Evolutionary conservation across 345 rosid genomes (phyloP).

Genomic region (Eucalyptus curtisii): DNA sequence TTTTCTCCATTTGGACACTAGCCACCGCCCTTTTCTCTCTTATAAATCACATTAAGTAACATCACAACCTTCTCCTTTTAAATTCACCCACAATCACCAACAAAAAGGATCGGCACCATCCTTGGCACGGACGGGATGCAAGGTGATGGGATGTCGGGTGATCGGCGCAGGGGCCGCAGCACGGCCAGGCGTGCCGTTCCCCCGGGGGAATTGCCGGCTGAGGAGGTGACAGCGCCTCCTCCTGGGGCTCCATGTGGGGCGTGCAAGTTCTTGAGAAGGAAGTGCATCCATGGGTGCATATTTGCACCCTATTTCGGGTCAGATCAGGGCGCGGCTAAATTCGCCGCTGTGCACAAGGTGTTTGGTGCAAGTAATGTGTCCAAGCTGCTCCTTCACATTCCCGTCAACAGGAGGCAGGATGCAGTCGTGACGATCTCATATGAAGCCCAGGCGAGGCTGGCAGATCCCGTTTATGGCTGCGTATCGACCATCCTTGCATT

Average conservation of each 20-base stretch:
- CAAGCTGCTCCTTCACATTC: conserved; percentile 73
- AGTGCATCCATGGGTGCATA: conserved; percentile 84
- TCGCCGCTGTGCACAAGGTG: conserved; percentile 93
- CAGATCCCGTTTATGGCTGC: conserved; percentile 93
- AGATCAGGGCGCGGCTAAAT: conserved; percentile 92
- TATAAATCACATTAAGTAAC: neutral
- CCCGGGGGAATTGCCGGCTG: neutral
- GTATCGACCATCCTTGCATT: conserved; percentile 85
- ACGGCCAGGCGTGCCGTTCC: neutral
- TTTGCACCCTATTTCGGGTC: conserved; percentile 89
- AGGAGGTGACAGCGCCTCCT: neutral
- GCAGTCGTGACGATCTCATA: conserved; percentile 86
- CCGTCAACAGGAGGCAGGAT: conserved; percentile 72
- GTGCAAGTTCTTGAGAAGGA: conserved; percentile 94
- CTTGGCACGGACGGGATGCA: neutral
- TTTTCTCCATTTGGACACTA: conserved; percentile 26
- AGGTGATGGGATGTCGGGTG: neutral
- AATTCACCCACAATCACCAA: neutral
- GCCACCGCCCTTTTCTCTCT: conserved; percentile 5
- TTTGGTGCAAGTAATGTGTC: conserved; percentile 96
- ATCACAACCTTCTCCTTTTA: neutral
- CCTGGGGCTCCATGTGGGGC: conserved; percentile 81
- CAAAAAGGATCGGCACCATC: neutral
- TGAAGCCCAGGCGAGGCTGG: conserved; percentile 95
- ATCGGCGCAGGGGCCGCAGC: neutral